Evolutionary conservation across 352 stramenopile species (phyloP).

Genomic region (Pythium aristosporum): DNA sequence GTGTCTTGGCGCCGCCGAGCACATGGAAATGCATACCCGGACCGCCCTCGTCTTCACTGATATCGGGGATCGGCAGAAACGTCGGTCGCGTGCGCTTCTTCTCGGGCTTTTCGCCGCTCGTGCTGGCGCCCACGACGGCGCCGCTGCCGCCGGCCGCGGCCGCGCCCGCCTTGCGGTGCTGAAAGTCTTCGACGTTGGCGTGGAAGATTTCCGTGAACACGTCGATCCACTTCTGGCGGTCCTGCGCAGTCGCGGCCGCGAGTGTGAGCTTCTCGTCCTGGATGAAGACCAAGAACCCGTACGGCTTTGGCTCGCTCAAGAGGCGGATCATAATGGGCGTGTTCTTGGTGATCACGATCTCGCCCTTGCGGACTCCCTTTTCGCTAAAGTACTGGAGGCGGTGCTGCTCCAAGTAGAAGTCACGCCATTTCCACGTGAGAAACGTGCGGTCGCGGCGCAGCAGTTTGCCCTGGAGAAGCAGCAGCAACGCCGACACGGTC

Average conservation of each 20-base stretch:
- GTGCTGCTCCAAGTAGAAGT: constrained; percentile 72
- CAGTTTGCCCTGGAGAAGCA: constrained; percentile 62
- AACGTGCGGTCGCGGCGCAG: constrained; percentile 75
- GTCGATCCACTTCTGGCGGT: constrained; percentile 78
- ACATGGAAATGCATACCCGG: constrained; percentile 1
- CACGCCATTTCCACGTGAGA: constrained; percentile 82
- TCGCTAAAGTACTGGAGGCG: constrained; percentile 78
- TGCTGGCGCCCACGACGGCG: constrained; percentile 2
- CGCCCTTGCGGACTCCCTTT: constrained; percentile 71
- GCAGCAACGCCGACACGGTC: constrained; percentile 17
- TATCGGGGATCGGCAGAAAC: constrained; percentile 68
- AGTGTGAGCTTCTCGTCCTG: constrained; percentile 81
- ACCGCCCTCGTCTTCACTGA: constrained; percentile 27
- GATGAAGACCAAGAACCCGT: constrained; percentile 73
- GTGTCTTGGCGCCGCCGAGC: constrained; percentile 10
- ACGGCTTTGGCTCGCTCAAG: constrained; percentile 67
- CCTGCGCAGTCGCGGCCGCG: constrained; percentile 62
- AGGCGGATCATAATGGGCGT: constrained; percentile 78
- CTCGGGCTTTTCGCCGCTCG: constrained; percentile 42
- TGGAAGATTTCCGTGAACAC: constrained; percentile 77
- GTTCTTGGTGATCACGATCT: constrained; percentile 56
- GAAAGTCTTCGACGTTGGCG: constrained; percentile 62
- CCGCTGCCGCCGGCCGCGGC: constrained; percentile 8
- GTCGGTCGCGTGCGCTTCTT: constrained; percentile 61
- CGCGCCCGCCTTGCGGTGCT: constrained; percentile 19